Evolutionary conservation across 441 rosid genomes (phyloP), one percentile per base, ranked within the genome.

Genomic region (Adansonia rubrostipa): DNA sequence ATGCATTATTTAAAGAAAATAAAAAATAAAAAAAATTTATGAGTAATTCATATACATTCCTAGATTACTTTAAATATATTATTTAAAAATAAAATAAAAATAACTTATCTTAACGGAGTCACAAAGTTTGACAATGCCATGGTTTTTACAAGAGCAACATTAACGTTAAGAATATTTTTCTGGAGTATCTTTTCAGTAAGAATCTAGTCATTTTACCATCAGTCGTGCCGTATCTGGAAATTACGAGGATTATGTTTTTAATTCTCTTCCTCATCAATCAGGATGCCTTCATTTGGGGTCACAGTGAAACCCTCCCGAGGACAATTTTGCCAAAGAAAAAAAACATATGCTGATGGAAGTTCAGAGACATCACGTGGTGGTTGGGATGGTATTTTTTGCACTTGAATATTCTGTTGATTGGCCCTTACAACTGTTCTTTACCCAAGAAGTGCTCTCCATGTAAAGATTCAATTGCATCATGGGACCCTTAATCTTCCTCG

Each of bases 361-460:
- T 78, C 87, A 56, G 94, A 91, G 62, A 79, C 82, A 56, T 87
- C 90, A 71, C 83, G 88, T 68, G 97, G 92, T 85, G 99, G 98
- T 47, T 96, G 99, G 99, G 96, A 93, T 83, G 96, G 92, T 66
- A 93, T 93, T 28, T 28, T 28, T 28, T 82, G 91, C 95, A 64
- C 96, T 96, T 53, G 98, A 94, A 84, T 96, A 94, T 88, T 84
- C 97, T 80, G 88, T 94, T 68, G 98, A 94, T 81, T 96, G 99
- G 99, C 99, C 98, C 71, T 90, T 94, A 78, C 94, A 93, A 80
- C 77, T 96, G 81, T 96, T 96, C 83, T 94, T 94, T 80, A 91
- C 99, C 78, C 98, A 93, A 83, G 98, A 96, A 82, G 98, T 96
- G 63, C 91, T 96, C 78, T 92, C 98, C 60, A 93, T 90, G 99